These are phyloP conservation scores for Colletotrichum plurivorum DNA, from an alignment of 2,329 filamentous ascomycete genomes.

Conservation along the genomic window DNA sequence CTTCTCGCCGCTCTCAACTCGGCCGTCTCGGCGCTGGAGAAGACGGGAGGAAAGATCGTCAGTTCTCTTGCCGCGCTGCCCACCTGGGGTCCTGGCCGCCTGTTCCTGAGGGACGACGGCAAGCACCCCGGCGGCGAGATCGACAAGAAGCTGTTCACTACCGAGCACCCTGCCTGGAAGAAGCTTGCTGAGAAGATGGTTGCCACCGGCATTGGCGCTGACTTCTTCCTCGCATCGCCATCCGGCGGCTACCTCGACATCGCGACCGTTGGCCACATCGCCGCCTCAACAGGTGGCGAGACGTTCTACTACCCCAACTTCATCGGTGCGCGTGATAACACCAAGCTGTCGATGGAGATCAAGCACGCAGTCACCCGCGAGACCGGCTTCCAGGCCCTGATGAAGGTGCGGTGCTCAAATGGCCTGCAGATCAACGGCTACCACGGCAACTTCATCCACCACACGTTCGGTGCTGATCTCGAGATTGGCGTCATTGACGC, in stretches of 20 bases:
- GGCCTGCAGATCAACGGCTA: slow-evolving; percentile 95
- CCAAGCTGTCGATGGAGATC: slow-evolving; percentile 88
- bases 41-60: slow-evolving; percentile 92
- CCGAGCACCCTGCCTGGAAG: slow-evolving; percentile 90
- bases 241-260: slow-evolving; percentile 93
- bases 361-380: slow-evolving; percentile 88
- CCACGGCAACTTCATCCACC: slow-evolving; percentile 95
- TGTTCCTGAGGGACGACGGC: slow-evolving; percentile 89
- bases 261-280: slow-evolving; percentile 90
- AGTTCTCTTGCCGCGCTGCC: slow-evolving; percentile 90
- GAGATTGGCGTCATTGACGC: slow-evolving; percentile 94
- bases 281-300: slow-evolving; percentile 92
- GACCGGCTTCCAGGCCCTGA: slow-evolving; percentile 94
- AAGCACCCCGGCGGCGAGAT: slow-evolving; percentile 89
- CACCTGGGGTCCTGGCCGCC: slow-evolving; percentile 88
- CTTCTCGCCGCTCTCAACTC: slow-evolving; percentile 88
- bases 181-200: slow-evolving; percentile 92
- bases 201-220: slow-evolving; percentile 86
- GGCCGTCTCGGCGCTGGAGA: slow-evolving; percentile 84
- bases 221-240: slow-evolving; percentile 95
- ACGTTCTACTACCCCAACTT: slow-evolving; percentile 98
- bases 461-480: slow-evolving; percentile 93
- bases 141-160: slow-evolving; percentile 92
- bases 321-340: slow-evolving; percentile 85
- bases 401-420: slow-evolving; percentile 99